Base-by-base conservation (phyloP, 2,329 filamentous ascomycete species). In the Diaporthe sp. region DNA sequence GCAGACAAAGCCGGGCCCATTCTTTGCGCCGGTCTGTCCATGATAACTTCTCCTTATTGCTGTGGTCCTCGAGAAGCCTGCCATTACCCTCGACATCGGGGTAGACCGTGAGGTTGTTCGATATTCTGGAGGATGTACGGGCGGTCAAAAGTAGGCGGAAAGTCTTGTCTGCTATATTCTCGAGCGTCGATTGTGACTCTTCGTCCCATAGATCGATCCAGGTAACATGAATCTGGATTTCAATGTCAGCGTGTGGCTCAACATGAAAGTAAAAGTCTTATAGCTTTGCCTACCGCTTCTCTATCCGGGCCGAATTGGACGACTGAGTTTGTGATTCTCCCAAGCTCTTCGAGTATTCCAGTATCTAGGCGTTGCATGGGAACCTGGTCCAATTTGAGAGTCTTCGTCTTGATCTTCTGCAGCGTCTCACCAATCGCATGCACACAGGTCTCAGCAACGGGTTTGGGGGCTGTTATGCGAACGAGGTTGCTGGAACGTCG, bases 141-240 rank as follows among this genome's bases (percentile, higher is more conserved):
- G 83, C 82, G 6, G 82, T 83, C 47, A 85, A 80, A 3, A 90
- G 79, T 5, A 90, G 83, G 42, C 89, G 86, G 63, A 85, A 80
- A 22, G 88, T 87, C 20, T 86, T 81, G 57, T 90, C 87, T 47
- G 82, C 82, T 1, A 82, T 79, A 72, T 85, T 82, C 79, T 90
- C 87, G 8, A 84, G 80, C 20, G 58, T 37, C 20, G 76, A 71
- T 37, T 79, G 76, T 12, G 76, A 71, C 4, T 70, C 70, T 15
- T 78, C 72, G 3, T 79, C 15, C 42, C 83, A 74, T 20, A 73
- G 13, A 13, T 84, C 80, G 13, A 89, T 81, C 88, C 88, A 90
- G 8, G 84, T 85, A 15, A 89, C 82, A 15, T 80, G 74, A 28
- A 86, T 76, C 63, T 74, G 71, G 25, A 76, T 34, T 31, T 8